Percentiles rank a stretch among this genome's conserved stretches.
phyloP scores from a whole-genome alignment of 2,329 filamentous ascomycete genomes.

The Rasamsonia emersonii region DNA sequence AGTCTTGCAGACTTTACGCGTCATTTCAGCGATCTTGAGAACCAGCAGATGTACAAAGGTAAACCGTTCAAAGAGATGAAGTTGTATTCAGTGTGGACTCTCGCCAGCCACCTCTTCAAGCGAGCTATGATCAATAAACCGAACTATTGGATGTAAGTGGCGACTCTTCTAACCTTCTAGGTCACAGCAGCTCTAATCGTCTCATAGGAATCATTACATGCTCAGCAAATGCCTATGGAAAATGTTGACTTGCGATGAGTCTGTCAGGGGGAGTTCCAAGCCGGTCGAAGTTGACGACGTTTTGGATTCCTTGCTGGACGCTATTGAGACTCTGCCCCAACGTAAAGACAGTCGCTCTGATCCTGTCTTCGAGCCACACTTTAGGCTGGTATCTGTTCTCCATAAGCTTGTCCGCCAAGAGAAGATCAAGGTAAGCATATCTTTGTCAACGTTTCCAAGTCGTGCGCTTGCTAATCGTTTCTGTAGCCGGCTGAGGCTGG shows the following conservation, averaged over 20 bases:
- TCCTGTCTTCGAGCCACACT: slow-evolving; percentile 82
- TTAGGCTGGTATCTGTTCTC: slow-evolving; percentile 74
- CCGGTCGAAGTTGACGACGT: slow-evolving; percentile 39
- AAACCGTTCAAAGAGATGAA: slow-evolving; percentile 50
- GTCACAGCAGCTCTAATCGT: slow-evolving; percentile 14
- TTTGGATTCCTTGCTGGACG: slow-evolving; percentile 48
- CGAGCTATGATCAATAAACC: slow-evolving; percentile 51
- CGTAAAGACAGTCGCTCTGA: slow-evolving; percentile 55
- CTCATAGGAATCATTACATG: slow-evolving; percentile 54
- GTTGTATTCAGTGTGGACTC: slow-evolving; percentile 56
- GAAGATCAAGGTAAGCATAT: slow-evolving; percentile 32
- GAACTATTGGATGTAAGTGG: slow-evolving; percentile 54
- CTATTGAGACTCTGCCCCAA: slow-evolving; percentile 54
- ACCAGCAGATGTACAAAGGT: slow-evolving; percentile 48
- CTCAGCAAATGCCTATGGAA: slow-evolving; percentile 66
- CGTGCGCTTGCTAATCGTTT: slow-evolving; percentile 27
- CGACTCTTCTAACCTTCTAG: no score
- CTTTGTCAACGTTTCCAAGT: slow-evolving; percentile 13
- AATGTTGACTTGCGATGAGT: slow-evolving; percentile 48
- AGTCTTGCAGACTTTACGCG: slow-evolving; percentile 52
- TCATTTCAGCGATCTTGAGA: slow-evolving; percentile 49
- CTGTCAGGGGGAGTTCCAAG: slow-evolving; percentile 27
- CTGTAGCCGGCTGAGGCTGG: slow-evolving; percentile 37
- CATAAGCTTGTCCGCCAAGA: slow-evolving; percentile 64
- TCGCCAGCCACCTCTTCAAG: slow-evolving; percentile 53